Evolutionary conservation across 2,329 filamentous ascomycete species (phyloP).

Genomic region (Aspergillus sp.): DNA sequence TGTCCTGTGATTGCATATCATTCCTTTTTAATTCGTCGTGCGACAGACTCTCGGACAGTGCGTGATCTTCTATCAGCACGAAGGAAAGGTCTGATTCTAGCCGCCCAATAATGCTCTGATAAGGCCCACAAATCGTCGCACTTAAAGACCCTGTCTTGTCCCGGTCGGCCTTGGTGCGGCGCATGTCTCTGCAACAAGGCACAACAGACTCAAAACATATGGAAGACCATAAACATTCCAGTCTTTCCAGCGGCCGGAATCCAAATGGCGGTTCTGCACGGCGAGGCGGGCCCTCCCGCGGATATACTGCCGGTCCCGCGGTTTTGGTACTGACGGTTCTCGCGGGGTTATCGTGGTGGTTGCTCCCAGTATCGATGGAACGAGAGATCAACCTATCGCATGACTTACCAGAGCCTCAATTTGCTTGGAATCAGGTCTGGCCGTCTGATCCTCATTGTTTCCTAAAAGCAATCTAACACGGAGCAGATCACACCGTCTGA

Average conservation of each 20-base stretch:
- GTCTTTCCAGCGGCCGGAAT: not conserved
- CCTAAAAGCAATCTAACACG: not conserved
- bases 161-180: not conserved
- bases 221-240: constrained; percentile 3
- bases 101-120: constrained; percentile 4
- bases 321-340: constrained; percentile 12
- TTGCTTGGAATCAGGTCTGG: constrained; percentile 18
- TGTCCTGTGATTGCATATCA: not conserved
- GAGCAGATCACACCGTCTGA: constrained; percentile 28
- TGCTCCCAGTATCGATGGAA: not conserved
- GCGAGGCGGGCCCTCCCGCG: not conserved
- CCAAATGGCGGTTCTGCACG: not conserved
- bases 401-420: not conserved
- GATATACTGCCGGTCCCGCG: constrained; percentile 1
- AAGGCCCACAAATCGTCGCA: not conserved
- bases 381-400: not conserved
- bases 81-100: not conserved
- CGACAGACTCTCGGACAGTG: not conserved
- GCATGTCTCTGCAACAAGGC: not conserved
- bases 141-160: not conserved
- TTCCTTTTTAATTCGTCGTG: constrained; percentile 3
- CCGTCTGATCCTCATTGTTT: not conserved
- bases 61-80: not conserved
- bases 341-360: constrained; percentile 8
- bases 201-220: not conserved